Base-by-base conservation (phyloP, 306 rosid genomes). In the Alnus glutinosa region DNA sequence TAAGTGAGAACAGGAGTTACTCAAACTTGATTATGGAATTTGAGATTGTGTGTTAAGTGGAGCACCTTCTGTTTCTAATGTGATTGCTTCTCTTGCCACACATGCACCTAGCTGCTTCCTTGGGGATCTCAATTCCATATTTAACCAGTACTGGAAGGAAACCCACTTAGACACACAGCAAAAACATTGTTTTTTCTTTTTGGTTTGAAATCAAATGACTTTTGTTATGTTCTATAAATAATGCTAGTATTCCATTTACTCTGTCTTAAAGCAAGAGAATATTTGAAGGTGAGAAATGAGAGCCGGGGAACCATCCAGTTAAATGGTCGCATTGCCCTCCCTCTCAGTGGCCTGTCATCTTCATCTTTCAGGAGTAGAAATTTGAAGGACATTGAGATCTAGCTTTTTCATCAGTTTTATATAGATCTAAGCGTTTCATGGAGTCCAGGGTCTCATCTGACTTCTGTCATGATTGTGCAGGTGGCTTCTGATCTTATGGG, bases 401-500 rank as follows among this genome's bases (percentile, higher is more conserved):
- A 23, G 28, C 28, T 23, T 34, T 34, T 34, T 34, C 37, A 34
- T 34, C 13, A 4, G 49, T 39, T 39, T 67, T 16, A 30, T 63
- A 15, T 67, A 9, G 32, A 67, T 18, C 51, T 34, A 34, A 63
- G 30, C 5, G 34, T 75, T 55, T 57, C 37, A 10, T 68, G 42
- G 52, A 68, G 32, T 28, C 66, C 12, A 32, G 37, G 28, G 2
- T n/a, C 49, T 42, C 72, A 39, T 67, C 72, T 67, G 72, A 67
- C 72, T 36, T 3, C 13, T 16, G 32, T 18, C 4, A 55, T 57
- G 46, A n/a, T 69, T 78, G 37, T 61, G 73, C 78, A 87, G 88
- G 83, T 42, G 55, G 85, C 80, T 73, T 72, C 88, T 79, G 15
- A 48, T 68, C 30, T 81, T 81, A 57, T 9, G 80, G 69, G 50